Base-by-base conservation (phyloP, 148 eudicot genomes). In the Bassia scoparia region DNA sequence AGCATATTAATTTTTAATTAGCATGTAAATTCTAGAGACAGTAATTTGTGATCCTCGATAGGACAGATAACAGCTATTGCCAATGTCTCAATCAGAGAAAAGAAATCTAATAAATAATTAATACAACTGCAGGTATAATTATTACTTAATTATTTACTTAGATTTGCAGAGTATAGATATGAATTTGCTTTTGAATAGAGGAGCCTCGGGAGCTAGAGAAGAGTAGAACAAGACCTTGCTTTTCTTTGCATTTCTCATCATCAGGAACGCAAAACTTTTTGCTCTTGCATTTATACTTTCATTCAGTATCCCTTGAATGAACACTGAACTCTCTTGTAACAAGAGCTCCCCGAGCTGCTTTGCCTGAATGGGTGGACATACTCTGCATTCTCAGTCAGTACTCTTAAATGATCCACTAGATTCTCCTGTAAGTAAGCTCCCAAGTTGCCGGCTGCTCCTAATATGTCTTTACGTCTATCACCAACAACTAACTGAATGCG, bases 211-310 rank as follows among this genome's bases (percentile, higher is more conserved):
- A 20, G 54, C 30, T 11, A 54, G 34, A 7, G 38, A n/a, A n/a
- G 60, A 43, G 73, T 56, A 73, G 56, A 49, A 23, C 37, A n/a
- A 35, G 70, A 12, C 38, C 46, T 11, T 21, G 30, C 72, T 69
- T 31, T 49, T 76, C n/a, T 27, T 41, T 8, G 34, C 53, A 3
- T 7, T 53, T 55, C 46, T 61, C n/a, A 20, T 56, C 44, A 33
- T 69, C 61, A 76, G 69, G 50, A 50, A 56, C 66, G 62, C 21
- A 76, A 31, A 61, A 31, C 23, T 68, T 18, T 34, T n/a, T 52
- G 63, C 33, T 3, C 2, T 6, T 53, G 53, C 18, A 63, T 15
- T 21, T 43, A 34, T 67, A 70, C 65, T 1, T 30, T 23, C 44
- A 18, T n/a, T n/a, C n/a, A n/a, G n/a, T n/a, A n/a, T n/a, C n/a